Evolutionary conservation across 176 grass and related monocot genomes (phyloP).

Genomic region (Phragmites australis): DNA sequence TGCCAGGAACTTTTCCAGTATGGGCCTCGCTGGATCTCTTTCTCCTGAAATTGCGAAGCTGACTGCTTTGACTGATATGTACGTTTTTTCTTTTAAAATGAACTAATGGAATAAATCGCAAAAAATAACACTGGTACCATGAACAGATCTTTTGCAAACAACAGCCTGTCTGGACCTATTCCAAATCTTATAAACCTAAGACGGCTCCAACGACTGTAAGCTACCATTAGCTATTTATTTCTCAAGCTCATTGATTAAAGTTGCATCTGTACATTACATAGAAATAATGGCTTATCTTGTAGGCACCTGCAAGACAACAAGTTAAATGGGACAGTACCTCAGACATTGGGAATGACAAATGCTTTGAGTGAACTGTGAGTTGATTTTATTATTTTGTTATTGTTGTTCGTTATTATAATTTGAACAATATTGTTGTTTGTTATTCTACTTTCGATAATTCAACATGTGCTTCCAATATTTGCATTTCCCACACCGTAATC

Average conservation of each 20-base stretch:
- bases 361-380: slow-evolving; percentile 77
- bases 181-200: slow-evolving; percentile 66
- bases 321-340: slow-evolving; percentile 60
- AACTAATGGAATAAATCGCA: slow-evolving; percentile 16
- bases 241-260: neutral
- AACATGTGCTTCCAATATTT: neutral
- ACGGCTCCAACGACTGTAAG: slow-evolving; percentile 66
- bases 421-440: neutral
- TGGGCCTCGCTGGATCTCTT: slow-evolving; percentile 68
- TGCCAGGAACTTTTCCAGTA: slow-evolving; percentile 77
- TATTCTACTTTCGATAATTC: neutral
- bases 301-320: slow-evolving; percentile 87
- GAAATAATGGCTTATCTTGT: slow-evolving; percentile 34
- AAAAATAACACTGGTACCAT: slow-evolving; percentile 35
- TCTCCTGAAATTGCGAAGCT: slow-evolving; percentile 63
- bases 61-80: slow-evolving; percentile 82
- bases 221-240: slow-evolving; percentile 10
- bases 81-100: slow-evolving; percentile 30
- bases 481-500: neutral
- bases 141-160: slow-evolving; percentile 78
- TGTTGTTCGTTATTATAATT: slow-evolving; percentile 10
- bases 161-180: slow-evolving; percentile 70
- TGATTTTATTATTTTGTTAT: slow-evolving; percentile 35
- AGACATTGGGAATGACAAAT: slow-evolving; percentile 48
- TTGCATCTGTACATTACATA: slow-evolving; percentile 14